phyloP scores from a whole-genome alignment of 352 stramenopile genomes.

The Blastocystis sp. region DNA sequence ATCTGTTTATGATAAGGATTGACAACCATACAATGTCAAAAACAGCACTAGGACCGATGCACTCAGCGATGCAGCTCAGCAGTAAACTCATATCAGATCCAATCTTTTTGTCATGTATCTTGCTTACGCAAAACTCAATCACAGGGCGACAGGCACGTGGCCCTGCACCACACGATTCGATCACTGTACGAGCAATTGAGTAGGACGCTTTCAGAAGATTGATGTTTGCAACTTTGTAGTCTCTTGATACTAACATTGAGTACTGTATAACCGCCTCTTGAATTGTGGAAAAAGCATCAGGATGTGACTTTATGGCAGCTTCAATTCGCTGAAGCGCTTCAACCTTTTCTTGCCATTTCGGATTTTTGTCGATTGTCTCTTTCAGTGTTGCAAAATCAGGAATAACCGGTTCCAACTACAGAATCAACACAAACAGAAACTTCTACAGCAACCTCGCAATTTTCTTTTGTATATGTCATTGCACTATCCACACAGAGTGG shows the following conservation, averaged over 20 bases:
- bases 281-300: not conserved
- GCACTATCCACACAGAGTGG: not conserved
- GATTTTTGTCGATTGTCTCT: not conserved
- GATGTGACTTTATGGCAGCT: not conserved
- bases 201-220: constrained; percentile 36
- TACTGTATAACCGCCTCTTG: constrained; percentile 30
- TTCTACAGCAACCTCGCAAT: not conserved
- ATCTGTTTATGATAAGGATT: not conserved
- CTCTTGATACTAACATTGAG: not conserved
- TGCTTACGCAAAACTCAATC: not conserved
- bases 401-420: not conserved
- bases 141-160: not conserved
- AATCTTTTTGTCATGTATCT: constrained; percentile 48
- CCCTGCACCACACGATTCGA: not conserved
- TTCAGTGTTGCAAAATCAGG: constrained; percentile 24
- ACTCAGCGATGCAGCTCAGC: not conserved
- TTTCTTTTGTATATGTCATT: constrained; percentile 34
- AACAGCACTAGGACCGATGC: constrained; percentile 31
- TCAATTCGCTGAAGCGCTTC: constrained; percentile 10
- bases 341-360: constrained; percentile 45
- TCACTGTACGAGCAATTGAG: not conserved
- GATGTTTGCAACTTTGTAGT: constrained; percentile 45
- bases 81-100: not conserved
- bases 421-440: not conserved
- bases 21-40: not conserved